A percentile compares a stretch with the other conserved stretches of the same genome.
Evolutionary conservation across 2,329 filamentous ascomycete species (phyloP).

Genomic region (Aspergillus ruber): DNA sequence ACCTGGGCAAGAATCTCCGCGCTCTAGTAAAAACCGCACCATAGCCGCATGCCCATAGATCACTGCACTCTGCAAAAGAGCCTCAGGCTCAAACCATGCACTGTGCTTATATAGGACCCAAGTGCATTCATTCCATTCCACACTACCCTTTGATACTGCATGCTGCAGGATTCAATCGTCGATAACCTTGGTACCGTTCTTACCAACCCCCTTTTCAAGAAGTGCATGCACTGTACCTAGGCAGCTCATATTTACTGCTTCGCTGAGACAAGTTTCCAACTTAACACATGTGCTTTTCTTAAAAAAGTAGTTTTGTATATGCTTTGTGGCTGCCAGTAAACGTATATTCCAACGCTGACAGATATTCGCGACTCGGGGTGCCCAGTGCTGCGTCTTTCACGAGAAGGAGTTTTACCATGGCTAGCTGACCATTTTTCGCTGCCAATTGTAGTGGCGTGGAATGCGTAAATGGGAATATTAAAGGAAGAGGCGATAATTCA

Average conservation of each 20-base stretch:
- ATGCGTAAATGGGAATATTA: neutral
- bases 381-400: neutral
- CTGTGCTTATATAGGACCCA: too few relatives aligned
- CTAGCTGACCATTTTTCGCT: neutral
- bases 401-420: neutral
- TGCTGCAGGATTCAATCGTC: too few relatives aligned
- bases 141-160: too few relatives aligned
- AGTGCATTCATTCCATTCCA: too few relatives aligned
- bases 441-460: too few relatives aligned
- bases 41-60: too few relatives aligned
- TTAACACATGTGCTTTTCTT: neutral
- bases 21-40: too few relatives aligned
- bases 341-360: neutral
- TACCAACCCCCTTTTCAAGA: neutral
- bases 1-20: too few relatives aligned
- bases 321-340: neutral
- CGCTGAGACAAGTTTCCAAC: neutral
- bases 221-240: neutral
- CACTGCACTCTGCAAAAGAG: too few relatives aligned
- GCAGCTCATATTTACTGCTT: neutral
- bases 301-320: too few relatives aligned
- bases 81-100: too few relatives aligned
- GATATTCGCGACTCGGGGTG: neutral
- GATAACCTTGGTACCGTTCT: neutral
- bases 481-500: neutral